Conservation (phyloP, 768 basidiomycete genomes). For the Gyrodon lividus region DNA sequence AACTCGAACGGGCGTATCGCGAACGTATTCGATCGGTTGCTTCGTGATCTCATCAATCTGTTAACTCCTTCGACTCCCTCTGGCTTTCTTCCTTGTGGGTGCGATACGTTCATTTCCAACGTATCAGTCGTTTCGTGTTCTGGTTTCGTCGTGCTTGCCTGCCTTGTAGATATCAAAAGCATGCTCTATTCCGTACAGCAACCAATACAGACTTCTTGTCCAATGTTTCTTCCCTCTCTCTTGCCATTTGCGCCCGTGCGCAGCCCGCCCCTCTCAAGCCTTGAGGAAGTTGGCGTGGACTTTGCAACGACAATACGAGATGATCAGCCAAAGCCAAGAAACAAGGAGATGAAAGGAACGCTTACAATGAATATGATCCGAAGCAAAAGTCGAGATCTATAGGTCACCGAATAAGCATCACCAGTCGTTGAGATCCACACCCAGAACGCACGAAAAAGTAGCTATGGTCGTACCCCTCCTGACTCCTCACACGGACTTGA, state of each 20-base stretch:
- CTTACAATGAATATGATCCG: slow-evolving; percentile 88
- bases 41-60: slow-evolving; percentile 9
- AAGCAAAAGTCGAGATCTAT: slow-evolving; percentile 86
- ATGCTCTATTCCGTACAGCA: slow-evolving; percentile 8
- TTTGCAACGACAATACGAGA: slow-evolving; percentile 25
- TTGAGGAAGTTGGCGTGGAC: slow-evolving; percentile 91
- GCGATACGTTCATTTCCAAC: slow-evolving; percentile 1
- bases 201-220: not conserved
- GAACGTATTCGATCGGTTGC: slow-evolving; percentile 42
- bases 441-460: slow-evolving; percentile 73
- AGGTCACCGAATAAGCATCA: not conserved
- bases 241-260: not conserved
- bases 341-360: slow-evolving; percentile 8
- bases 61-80: not conserved
- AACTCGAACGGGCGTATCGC: slow-evolving; percentile 60
- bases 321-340: slow-evolving; percentile 1
- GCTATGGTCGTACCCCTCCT: slow-evolving; percentile 85
- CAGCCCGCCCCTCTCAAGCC: slow-evolving; percentile 38
- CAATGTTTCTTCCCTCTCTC: not conserved
- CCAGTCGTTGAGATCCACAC: not conserved
- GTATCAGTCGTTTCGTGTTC: not conserved
- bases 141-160: not conserved
- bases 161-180: not conserved
- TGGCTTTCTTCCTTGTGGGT: not conserved
- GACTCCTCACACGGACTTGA: slow-evolving; percentile 75